Percentiles rank a stretch among this genome's conserved stretches.
These are phyloP conservation scores for Yamadazyma nakazawae DNA, from an alignment of 805 yeast species.

Conservation along the genomic window DNA sequence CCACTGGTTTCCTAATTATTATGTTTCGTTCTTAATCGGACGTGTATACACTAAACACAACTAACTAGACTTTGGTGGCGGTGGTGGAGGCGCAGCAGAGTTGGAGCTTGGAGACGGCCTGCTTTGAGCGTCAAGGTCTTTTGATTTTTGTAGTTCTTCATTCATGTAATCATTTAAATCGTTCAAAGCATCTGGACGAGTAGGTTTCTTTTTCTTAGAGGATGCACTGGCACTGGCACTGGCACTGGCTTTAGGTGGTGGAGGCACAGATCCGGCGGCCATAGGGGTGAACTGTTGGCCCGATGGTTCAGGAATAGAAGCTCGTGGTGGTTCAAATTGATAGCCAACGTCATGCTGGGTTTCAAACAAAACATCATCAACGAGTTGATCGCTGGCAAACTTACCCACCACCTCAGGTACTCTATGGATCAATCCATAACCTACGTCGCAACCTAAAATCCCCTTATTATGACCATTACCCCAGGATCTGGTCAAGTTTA, in stretches of 20 bases:
- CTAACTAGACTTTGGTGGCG: conserved; percentile 20
- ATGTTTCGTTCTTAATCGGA: not conserved
- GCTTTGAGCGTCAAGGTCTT: conserved; percentile 24
- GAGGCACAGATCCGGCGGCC: conserved; percentile 6
- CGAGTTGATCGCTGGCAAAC: conserved; percentile 35
- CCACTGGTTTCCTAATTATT: not conserved
- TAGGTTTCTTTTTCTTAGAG: conserved; percentile 28
- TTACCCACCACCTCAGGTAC: conserved; percentile 66
- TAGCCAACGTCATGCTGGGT: conserved; percentile 19
- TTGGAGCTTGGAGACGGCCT: not conserved
- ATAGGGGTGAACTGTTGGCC: conserved; percentile 6
- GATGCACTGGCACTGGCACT: conserved; percentile 12
- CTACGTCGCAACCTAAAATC: conserved; percentile 89
- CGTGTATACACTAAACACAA: not conserved
- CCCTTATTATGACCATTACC: conserved; percentile 65
- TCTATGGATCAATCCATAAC: conserved; percentile 85
- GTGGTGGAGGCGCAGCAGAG: conserved; percentile 26
- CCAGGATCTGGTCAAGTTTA: conserved; percentile 63
- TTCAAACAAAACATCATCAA: conserved; percentile 35
- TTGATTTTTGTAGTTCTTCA: conserved; percentile 42
- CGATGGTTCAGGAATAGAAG: conserved; percentile 7
- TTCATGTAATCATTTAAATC: conserved; percentile 40
- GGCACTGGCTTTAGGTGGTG: conserved; percentile 12
- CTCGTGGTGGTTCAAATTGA: conserved; percentile 6
- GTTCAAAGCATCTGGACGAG: conserved; percentile 18